These are phyloP conservation scores for Camellia japonica DNA, from an alignment of 148 eudicot genomes.

Conservation along the genomic window DNA sequence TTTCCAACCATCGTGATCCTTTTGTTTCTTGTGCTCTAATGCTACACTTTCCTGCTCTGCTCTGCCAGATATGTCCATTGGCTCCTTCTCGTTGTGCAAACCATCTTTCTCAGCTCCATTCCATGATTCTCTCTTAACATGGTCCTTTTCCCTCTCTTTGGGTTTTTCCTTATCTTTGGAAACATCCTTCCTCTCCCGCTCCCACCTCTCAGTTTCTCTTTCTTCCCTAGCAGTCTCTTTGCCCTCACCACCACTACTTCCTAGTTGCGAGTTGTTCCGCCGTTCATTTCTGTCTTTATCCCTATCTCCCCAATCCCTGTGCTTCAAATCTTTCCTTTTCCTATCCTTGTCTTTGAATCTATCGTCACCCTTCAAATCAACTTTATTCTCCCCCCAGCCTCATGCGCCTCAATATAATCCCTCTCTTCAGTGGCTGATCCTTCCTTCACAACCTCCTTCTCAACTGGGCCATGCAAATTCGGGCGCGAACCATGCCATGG, in stretches of 20 bases:
- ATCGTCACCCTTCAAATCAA: constrained; percentile 75
- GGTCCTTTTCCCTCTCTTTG: constrained; percentile 73
- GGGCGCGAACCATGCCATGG: constrained; percentile 48
- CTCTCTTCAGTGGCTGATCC: constrained; percentile 29
- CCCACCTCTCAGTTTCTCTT: constrained; percentile 74
- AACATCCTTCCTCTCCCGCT: constrained; percentile 65
- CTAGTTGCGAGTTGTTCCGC: constrained; percentile 49
- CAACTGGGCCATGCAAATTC: constrained; percentile 47
- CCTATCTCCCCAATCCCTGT: constrained; percentile 71
- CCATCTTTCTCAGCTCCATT: constrained; percentile 63
- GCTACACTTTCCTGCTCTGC: constrained; percentile 45
- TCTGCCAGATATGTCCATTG: constrained; percentile 42
- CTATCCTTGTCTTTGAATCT: constrained; percentile 78
- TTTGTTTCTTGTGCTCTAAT: constrained; percentile 65
- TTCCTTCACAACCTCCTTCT: constrained; percentile 40
- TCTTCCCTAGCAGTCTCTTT: constrained; percentile 68
- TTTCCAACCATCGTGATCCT: constrained; percentile 66
- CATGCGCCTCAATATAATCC: constrained; percentile 51
- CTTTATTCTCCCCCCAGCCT: constrained; percentile 74
- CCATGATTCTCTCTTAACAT: constrained; percentile 57
- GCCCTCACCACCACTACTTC: constrained; percentile 46
- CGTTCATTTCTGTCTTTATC: constrained; percentile 76
- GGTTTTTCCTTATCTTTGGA: constrained; percentile 69
- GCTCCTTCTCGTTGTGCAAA: constrained; percentile 54
- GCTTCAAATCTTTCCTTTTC: constrained; percentile 84